Conservation (phyloP, 2,329 filamentous ascomycete species). For the Sphaerostilbella broomeana region DNA sequence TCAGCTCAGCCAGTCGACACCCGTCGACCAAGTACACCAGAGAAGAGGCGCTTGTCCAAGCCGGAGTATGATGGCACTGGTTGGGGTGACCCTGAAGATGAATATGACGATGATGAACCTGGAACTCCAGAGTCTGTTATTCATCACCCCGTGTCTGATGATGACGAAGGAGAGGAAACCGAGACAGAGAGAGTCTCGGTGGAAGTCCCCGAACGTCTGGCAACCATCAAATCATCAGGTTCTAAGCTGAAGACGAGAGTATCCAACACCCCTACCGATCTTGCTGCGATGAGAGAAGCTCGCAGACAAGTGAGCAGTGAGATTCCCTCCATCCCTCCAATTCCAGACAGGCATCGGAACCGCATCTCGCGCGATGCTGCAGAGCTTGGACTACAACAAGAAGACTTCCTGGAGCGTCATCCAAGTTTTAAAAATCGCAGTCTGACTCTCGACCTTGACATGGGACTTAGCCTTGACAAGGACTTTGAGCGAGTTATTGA, state of each 20-base stretch:
- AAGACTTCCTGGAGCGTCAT: constrained; percentile 51
- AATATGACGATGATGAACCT: constrained; percentile 54
- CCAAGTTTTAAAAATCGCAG: constrained; percentile 76
- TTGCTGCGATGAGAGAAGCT: constrained; percentile 77
- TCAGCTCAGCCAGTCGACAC: constrained; percentile 13
- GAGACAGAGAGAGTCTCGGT: constrained; percentile 45
- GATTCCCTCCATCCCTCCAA: constrained; percentile 51
- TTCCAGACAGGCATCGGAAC: constrained; percentile 54
- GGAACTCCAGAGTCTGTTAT: constrained; percentile 87
- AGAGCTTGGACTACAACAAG: constrained; percentile 29
- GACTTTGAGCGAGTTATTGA: constrained; percentile 96
- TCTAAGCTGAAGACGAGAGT: constrained; percentile 83
- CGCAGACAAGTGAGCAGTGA: constrained; percentile 80
- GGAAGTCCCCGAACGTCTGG: constrained; percentile 70
- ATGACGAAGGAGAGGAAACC: constrained; percentile 35
- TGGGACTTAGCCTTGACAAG: constrained; percentile 79
- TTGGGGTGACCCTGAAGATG: constrained; percentile 49
- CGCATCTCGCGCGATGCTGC: constrained; percentile 44
- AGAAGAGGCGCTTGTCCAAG: constrained; percentile 42
- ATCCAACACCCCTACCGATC: constrained; percentile 79
- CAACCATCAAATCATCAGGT: constrained; percentile 83
- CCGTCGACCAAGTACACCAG: constrained; percentile 41
- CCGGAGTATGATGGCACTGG: constrained; percentile 58
- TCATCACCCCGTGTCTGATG: constrained; percentile 58
- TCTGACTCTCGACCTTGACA: constrained; percentile 72